phyloP scores from a whole-genome alignment of 345 rosid genomes.

The sweet orange (Citrus sinensis) region DVS_A1.0 CM039163.1:6135501-6136000 shows the following conservation, averaged over 20 bases:
- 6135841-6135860: constrained; percentile 16
- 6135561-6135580: not conserved
- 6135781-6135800: no score
- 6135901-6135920: not conserved
- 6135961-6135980: not conserved
- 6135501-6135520: not conserved
- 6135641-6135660: constrained; percentile 37
- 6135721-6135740: not conserved
- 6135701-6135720: not conserved
- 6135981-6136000: not conserved
- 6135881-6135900: not conserved
- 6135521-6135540: not conserved
- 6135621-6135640: constrained; percentile 31
- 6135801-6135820: constrained; percentile 1
- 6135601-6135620: constrained; percentile 1
- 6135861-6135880: constrained; percentile 11
- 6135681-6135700: constrained; percentile 33
- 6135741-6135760: not conserved
- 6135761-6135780: not conserved
- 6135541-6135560: not conserved
- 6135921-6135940: not conserved
- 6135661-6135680: constrained; percentile 34
- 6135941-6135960: not conserved
- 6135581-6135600: constrained; percentile 8
- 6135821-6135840: constrained; percentile 8